Base-by-base conservation (phyloP, 2,329 filamentous ascomycete genomes). In the Aspergillus vadensis region DNA sequence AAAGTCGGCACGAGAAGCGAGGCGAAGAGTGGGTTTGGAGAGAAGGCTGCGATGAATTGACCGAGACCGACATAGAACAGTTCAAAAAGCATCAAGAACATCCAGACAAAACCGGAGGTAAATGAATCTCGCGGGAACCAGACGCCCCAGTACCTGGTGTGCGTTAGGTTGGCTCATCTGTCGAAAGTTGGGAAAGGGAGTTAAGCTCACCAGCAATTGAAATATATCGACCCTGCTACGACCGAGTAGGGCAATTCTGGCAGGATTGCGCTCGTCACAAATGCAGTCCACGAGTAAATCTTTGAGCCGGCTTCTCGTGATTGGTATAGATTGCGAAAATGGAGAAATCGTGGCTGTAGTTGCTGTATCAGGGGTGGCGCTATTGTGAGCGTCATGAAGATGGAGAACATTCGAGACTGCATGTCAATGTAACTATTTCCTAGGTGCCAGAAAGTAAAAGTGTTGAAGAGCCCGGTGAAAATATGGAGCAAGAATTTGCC, bases 381-480 rank as follows among this genome's bases (percentile, higher is more conserved):
- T 64, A 95, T 90, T 6, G 88, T 91, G 4, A 93, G 80, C 0
- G 88, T 89, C 83, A 92, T 87, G 75, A 94, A 94, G 58, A 89
- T 81, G 8, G 88, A 87, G 76, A 94, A 93, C 8, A 93, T 81
- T 7, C 88, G 83, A 50, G 86, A 88, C 72, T 91, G 88, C 77
- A 89, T 85, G 67, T 89, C 87, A 60, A 87, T 83, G 1, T 79
- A 78, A 2, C 83, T 79, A 53, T 82, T 79, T 0, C 83, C 82
- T 0, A 89, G 74, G 63, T 86, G 81, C 80, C 83, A 91, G 69
- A 91, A 91, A 0, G 88, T 90, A 69, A 91, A 90, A 14, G 84
- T 85, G 64, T 89, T 89, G 78, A 91, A 90, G 17, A 90, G 80
- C 12, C 85, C 87, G 0, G 85, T 85, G 49, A 86, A 77, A 52